Percentiles rank a stretch among this genome's conserved stretches.
phyloP scores from a whole-genome alignment of 1,139 yeast species.

The Saccharomycopsis crataegensis region DNA sequence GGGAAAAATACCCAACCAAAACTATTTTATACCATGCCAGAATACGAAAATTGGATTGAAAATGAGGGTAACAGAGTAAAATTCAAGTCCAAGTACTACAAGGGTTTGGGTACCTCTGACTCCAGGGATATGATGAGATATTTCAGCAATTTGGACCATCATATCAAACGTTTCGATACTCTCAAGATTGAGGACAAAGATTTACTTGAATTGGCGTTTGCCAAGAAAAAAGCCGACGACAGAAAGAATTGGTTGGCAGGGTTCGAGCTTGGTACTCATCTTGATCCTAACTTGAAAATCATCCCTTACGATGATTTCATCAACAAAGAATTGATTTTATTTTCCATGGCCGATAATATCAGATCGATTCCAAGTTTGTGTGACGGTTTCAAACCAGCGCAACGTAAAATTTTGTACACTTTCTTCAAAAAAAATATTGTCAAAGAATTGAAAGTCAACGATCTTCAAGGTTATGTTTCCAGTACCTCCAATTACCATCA shows the following conservation, averaged over 20 bases:
- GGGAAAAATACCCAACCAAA: conserved; percentile 53
- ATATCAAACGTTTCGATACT: conserved; percentile 79
- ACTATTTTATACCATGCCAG: conserved; percentile 89
- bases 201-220: conserved; percentile 87
- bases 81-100: conserved; percentile 93
- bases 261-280: conserved; percentile 83
- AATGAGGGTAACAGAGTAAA: conserved; percentile 67
- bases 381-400: conserved; percentile 98
- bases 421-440: conserved; percentile 76
- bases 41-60: conserved; percentile 90
- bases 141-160: conserved; percentile 78
- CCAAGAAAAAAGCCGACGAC: conserved; percentile 93
- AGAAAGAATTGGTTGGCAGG: conserved; percentile 95
- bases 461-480: conserved; percentile 82
- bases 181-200: conserved; percentile 73
- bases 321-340: conserved; percentile 88
- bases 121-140: conserved; percentile 79
- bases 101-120: conserved; percentile 96
- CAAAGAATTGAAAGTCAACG: conserved; percentile 82
- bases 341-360: conserved; percentile 94
- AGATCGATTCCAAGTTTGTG: conserved; percentile 91
- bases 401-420: conserved; percentile 85
- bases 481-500: conserved; percentile 94
- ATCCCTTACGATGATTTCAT: conserved; percentile 93
- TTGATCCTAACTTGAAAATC: conserved; percentile 69